Base-by-base conservation (phyloP, 2,329 filamentous ascomycete genomes). In the Thelonectria rubi region DNA sequence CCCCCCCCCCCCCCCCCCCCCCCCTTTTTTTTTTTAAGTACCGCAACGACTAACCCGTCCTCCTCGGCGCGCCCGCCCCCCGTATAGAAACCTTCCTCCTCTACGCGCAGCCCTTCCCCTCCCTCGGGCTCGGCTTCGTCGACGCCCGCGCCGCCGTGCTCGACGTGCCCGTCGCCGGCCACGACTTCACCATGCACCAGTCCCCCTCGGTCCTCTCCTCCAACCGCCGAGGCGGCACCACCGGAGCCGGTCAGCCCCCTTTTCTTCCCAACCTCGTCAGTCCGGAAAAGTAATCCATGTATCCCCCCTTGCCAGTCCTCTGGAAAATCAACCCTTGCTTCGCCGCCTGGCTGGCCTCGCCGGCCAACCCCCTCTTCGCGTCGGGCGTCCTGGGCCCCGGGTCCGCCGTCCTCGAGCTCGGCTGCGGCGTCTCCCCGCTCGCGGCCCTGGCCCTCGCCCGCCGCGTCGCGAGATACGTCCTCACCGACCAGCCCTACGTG, bases 291-390 rank as follows among this genome's bases (percentile, higher is more conserved):
- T 30, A 30, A 30, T 30, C 26, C 26, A 5, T 30, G 2, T 30
- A 2, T 30, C 5, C 26, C 10, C 26, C 26, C 7, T n/a, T n/a
- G n/a, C n/a, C 40, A 91, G 93, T 97, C 17, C 82, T 98, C 9
- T 99, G 95, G 95, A 93, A 91, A 76, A 90, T 97, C 68, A 94
- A 93, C 0, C 93, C 94, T 9, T 81, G 88, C 46, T 88, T 98
- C 72, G 92, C 94, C 20, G 81, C 87, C 66, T 98, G 93, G 93
- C 84, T 98, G 47, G 82, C 88, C 34, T 82, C 84, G 3, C 76
- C 83, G 2, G 73, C 76, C 30, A 93, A 93, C 74, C 75, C 87
- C 1, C 82, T 97, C 49, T 88, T 89, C 78, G 51, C 66, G 6
- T 69, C 73, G 30, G 49, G 56, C 42, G 71, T 89, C 52, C 80